phyloP scores from a whole-genome alignment of 1,284 basidiomycete genomes.

The Neonothopanus nambi region DNA sequence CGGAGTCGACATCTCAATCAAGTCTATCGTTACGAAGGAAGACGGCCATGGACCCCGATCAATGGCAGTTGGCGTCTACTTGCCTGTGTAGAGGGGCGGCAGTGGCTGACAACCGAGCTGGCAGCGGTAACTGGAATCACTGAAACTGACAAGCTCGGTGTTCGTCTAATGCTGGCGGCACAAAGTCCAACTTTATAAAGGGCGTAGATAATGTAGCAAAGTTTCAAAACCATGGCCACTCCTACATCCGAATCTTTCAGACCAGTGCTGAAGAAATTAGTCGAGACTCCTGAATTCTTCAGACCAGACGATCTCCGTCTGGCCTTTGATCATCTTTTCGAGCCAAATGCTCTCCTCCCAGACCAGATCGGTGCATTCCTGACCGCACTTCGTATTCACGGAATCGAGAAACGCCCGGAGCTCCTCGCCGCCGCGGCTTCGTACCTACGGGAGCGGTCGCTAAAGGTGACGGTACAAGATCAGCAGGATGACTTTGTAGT shows the following conservation, averaged over 20 bases:
- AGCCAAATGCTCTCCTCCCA: conserved; percentile 58
- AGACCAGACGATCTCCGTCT: conserved; percentile 66
- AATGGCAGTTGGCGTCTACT: too few species aligned
- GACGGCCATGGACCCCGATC: too few species aligned
- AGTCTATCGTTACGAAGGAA: too few species aligned
- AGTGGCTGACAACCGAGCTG: too few species aligned
- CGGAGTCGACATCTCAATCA: too few species aligned
- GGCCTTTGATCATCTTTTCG: conserved; percentile 76
- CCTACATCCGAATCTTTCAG: conserved; percentile 69
- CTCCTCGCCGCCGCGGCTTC: conserved; percentile 77
- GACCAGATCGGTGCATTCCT: conserved; percentile 84
- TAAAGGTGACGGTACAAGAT: conserved; percentile 61
- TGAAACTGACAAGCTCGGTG: too few species aligned
- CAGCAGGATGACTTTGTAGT: conserved; percentile 66
- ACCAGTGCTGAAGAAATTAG: conserved; percentile 70
- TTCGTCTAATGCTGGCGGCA: too few species aligned
- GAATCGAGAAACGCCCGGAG: conserved; percentile 73
- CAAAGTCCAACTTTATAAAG: too few species aligned
- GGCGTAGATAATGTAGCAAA: too few species aligned
- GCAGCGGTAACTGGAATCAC: too few species aligned
- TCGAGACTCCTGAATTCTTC: conserved; percentile 78
- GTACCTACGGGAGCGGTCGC: conserved; percentile 67
- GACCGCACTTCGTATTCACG: conserved; percentile 77
- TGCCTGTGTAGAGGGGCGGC: too few species aligned
- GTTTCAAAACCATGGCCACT: conserved; percentile 18